Base-by-base conservation (phyloP, 345 rosid species). In the Triadica sebifera region DNA sequence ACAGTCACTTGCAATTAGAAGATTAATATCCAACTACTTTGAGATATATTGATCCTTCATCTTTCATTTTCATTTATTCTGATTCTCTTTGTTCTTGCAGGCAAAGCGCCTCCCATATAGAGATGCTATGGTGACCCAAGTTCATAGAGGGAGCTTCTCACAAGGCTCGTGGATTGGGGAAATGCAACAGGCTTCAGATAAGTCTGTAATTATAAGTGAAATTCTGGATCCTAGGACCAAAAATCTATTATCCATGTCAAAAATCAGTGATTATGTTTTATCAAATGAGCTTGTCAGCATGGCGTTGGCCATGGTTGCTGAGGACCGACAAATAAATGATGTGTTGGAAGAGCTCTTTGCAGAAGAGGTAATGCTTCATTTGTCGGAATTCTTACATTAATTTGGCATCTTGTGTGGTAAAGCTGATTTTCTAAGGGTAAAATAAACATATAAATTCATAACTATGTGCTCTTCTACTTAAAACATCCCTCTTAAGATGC, bases 251-350 rank as follows among this genome's bases (percentile, higher is more conserved):
- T 75, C 89, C 52, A 88, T 87, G 89, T 90, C 95, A 69, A 90
- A 79, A 84, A 88, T 90, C 73, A 88, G 92, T 58, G 95, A 90
- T 77, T 90, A 87, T 63, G 91, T 90, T 65, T 70, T 88, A 70
- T 90, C 95, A 69, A 90, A 90, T 34, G 95, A 88, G 77, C 92
- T 90, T 47, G 90, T 90, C 68, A 90, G 95, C 83, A 90, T 90
- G 95, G 95, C 92, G 22, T 66, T 90, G 64, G 95, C 95, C 67
- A 88, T 90, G 92, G 94, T 90, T 78, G 89, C 95, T 8, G 95
- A 90, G 83, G 92, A 90, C 79, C 88, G 84, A 53, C 92, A 90
- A 79, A 88, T 90, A 76, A 88, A 90, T 70, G 76, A 83, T 65
- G 91, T 88, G 37, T 75, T 88, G 72, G 92, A 90, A 77, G 94